These are phyloP conservation scores for Aspergillus egyptiacus DNA, from an alignment of 495 filamentous ascomycete species.

Conservation along the genomic window DNA sequence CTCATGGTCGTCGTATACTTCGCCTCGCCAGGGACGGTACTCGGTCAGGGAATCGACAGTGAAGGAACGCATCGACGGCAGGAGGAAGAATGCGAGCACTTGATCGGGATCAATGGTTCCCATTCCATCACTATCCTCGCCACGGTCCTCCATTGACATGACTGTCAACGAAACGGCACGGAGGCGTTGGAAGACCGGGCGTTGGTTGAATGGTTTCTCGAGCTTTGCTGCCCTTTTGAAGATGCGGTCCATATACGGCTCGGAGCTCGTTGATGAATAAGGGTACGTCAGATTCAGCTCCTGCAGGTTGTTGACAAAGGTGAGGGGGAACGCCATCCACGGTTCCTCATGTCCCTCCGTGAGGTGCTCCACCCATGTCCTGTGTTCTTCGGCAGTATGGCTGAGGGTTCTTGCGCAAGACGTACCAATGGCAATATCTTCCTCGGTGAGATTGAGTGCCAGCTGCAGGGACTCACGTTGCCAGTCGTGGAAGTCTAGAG, in stretches of 20 bases:
- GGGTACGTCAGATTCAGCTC: constrained; percentile 23
- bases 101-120: constrained; percentile 16
- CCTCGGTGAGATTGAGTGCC: background rate
- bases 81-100: constrained; percentile 25
- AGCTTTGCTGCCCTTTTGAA: constrained; percentile 20
- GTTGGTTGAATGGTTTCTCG: constrained; percentile 18
- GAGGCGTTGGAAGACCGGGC: constrained; percentile 18
- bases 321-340: constrained; percentile 29
- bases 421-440: constrained; percentile 14
- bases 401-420: constrained; percentile 12
- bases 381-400: constrained; percentile 20
- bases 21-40: background rate
- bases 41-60: constrained; percentile 28
- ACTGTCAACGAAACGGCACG: constrained; percentile 19
- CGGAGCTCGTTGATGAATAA: constrained; percentile 7
- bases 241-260: constrained; percentile 19
- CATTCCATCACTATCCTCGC: constrained; percentile 13
- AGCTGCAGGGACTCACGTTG: background rate
- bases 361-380: constrained; percentile 25
- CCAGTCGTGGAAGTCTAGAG: constrained; percentile 25
- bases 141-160: no score
- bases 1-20: background rate
- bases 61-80: constrained; percentile 26
- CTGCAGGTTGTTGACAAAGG: constrained; percentile 24
- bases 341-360: constrained; percentile 21